These are phyloP conservation scores for Westerdykella sp. DNA, from an alignment of 2,329 filamentous ascomycete genomes.

Conservation along the genomic window DNA sequence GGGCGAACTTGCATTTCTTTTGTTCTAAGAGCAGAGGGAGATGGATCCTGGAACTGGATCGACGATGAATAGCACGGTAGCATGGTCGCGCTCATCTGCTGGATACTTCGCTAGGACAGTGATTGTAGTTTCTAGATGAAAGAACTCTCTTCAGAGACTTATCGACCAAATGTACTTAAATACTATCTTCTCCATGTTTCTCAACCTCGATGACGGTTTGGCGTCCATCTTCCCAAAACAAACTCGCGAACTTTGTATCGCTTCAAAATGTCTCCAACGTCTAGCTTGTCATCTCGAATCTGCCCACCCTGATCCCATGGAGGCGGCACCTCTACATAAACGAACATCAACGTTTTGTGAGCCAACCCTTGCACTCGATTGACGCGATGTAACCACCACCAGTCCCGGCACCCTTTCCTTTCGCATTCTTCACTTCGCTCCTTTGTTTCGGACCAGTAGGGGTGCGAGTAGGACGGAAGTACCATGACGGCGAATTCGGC, in stretches of 20 bases:
- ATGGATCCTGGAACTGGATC: too few relatives aligned
- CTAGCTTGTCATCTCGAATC: conserved; percentile 36
- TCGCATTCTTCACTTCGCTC: conserved; percentile 47
- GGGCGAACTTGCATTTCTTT: too few relatives aligned
- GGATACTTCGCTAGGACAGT: too few relatives aligned
- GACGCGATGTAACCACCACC: conserved; percentile 82
- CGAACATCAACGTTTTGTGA: conserved; percentile 79
- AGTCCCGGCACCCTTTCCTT: conserved; percentile 50
- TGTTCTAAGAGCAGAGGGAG: too few relatives aligned
- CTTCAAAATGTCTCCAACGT: conserved; percentile 59
- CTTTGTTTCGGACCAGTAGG: conserved; percentile 57
- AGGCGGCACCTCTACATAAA: conserved; percentile 85
- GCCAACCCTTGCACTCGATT: conserved; percentile 88
- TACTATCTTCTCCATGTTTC: not conserved
- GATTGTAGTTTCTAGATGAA: too few relatives aligned
- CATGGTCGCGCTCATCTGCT: too few relatives aligned
- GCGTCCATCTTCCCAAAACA: conserved; percentile 74
- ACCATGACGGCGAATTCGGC: conserved; percentile 88
- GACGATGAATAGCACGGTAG: too few relatives aligned
- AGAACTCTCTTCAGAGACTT: too few relatives aligned
- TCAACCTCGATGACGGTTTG: conserved; percentile 66
- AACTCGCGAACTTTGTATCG: conserved; percentile 75
- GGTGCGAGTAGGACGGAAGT: conserved; percentile 70
- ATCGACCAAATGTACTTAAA: too few relatives aligned
- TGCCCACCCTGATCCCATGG: conserved; percentile 47